Base-by-base conservation (phyloP, 345 rosid genomes). In the Brassica carinata region DNA sequence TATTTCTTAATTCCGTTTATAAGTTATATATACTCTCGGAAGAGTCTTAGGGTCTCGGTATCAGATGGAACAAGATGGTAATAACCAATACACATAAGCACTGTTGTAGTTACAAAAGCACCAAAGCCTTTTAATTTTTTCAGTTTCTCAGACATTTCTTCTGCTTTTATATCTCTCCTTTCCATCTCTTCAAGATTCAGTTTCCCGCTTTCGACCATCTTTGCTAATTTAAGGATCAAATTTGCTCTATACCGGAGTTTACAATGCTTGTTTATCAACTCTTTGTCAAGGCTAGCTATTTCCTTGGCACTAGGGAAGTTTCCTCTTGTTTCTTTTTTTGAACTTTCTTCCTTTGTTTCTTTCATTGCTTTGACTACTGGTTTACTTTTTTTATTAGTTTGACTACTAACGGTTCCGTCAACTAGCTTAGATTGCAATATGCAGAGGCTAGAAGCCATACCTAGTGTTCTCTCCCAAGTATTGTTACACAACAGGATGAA, bases 231-330 rank as follows among this genome's bases (percentile, higher is more conserved):
- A 26, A 77, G 6, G 27, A 89, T 82, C 23, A 1, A 3, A 0
- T 15, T 29, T 40, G 85, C 88, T 82, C 91, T 83, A 10, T 85
- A 80, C 0, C 91, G 91, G 5, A 90, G 84, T n/a, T 79, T 85
- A 67, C 90, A 87, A 0, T 59, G 72, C 9, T 61, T 8, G 11
- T 40, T 79, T 18, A 87, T 51, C 14, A 26, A 55, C 0, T 75
- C 62, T 11, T 63, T 69, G 10, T 69, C 58, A 7, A 87, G 72
- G 11, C 58, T 71, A 26, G 83, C 84, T 13, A 86, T 10, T 78
- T 90, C 91, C 45, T 48, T 73, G 1, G 87, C 61, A 67, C 72
- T 84, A 3, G 90, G 91, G 30, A 90, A 88, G 73, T 87, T 85
- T 13, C 82, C 83, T 0, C 13, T 5, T 45, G n/a, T 31, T 38